A percentile compares a stretch with the other conserved stretches of the same genome.
These are phyloP conservation scores for Cicer arietinum DNA, from an alignment of 306 rosid genomes.

Conservation along the genomic window DNA sequence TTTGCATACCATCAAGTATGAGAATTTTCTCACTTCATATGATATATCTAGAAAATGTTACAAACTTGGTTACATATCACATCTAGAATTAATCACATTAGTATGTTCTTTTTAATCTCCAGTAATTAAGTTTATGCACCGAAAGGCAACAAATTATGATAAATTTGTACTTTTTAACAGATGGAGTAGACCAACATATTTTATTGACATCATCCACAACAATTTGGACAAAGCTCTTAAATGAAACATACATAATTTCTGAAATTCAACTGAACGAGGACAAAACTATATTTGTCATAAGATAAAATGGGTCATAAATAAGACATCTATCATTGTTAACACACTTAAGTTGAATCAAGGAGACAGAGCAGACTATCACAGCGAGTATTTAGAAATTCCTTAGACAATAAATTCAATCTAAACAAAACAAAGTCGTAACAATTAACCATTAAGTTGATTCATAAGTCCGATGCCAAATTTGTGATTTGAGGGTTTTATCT, in stretches of 20 bases:
- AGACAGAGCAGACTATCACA: slow-evolving; percentile 22
- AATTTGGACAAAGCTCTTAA: slow-evolving; percentile 13
- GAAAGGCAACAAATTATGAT: neutral
- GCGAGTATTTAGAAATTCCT: neutral
- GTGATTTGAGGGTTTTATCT: neutral
- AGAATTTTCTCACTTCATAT: neutral
- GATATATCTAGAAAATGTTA: slow-evolving; percentile 3
- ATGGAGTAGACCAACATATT: neutral
- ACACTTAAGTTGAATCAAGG: neutral
- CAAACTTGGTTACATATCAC: neutral
- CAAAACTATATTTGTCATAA: neutral
- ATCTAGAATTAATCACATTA: neutral
- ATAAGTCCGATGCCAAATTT: slow-evolving; percentile 4
- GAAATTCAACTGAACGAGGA: slow-evolving; percentile 5
- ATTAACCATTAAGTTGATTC: slow-evolving; percentile 4
- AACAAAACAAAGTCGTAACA: neutral
- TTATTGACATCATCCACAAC: neutral
- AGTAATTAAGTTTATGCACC: neutral
- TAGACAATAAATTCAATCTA: slow-evolving; percentile 30
- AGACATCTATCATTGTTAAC: slow-evolving; percentile 7
- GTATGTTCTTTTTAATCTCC: neutral
- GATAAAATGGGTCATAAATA: slow-evolving; percentile 7
- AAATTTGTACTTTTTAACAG: slow-evolving; percentile 5
- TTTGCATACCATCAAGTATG: slow-evolving; percentile 6
- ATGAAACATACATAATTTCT: neutral